These are phyloP conservation scores for Pseudohalonectria lignicola DNA, from an alignment of 2,329 filamentous ascomycete genomes.

Conservation along the genomic window DNA sequence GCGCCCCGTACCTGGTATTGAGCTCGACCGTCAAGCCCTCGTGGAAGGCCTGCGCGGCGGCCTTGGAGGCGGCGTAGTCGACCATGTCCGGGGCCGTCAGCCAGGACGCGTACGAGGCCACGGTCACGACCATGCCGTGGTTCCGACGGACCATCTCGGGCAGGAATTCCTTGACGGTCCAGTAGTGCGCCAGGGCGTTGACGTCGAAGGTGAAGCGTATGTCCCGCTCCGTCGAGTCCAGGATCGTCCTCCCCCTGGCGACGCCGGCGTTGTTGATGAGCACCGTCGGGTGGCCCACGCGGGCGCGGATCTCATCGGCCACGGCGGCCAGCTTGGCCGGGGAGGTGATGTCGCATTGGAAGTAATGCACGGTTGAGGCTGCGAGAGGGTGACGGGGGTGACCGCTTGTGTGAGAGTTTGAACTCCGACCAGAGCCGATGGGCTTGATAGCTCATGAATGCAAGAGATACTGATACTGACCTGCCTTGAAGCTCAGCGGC, in stretches of 20 bases:
- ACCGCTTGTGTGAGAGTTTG: no score
- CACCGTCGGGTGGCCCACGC: slow-evolving; percentile 55
- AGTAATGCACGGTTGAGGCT: slow-evolving; percentile 42
- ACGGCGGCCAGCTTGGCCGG: slow-evolving; percentile 37
- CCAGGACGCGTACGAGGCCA: slow-evolving; percentile 55
- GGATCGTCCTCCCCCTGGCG: slow-evolving; percentile 47
- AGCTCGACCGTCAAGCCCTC: slow-evolving; percentile 53
- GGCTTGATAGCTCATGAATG: no score
- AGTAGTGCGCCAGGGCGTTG: slow-evolving; percentile 53
- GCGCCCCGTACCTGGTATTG: slow-evolving; percentile 47
- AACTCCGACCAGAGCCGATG: no score
- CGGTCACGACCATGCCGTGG: slow-evolving; percentile 64
- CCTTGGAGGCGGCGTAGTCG: slow-evolving; percentile 58
- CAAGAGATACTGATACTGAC: no score
- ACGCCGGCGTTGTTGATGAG: slow-evolving; percentile 65
- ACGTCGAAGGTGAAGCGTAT: slow-evolving; percentile 60
- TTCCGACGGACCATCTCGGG: slow-evolving; percentile 51
- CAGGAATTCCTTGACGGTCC: slow-evolving; percentile 55
- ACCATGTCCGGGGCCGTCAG: slow-evolving; percentile 50
- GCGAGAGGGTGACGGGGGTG: no score
- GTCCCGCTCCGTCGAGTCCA: slow-evolving; percentile 42
- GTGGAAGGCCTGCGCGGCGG: slow-evolving; percentile 55
- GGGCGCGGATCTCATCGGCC: slow-evolving; percentile 38
- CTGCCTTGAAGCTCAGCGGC: slow-evolving; percentile 39
- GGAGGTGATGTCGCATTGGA: slow-evolving; percentile 58